These are phyloP conservation scores for Tylopilus subfusipes DNA, from an alignment of 768 basidiomycete species.

Conservation along the genomic window DNA sequence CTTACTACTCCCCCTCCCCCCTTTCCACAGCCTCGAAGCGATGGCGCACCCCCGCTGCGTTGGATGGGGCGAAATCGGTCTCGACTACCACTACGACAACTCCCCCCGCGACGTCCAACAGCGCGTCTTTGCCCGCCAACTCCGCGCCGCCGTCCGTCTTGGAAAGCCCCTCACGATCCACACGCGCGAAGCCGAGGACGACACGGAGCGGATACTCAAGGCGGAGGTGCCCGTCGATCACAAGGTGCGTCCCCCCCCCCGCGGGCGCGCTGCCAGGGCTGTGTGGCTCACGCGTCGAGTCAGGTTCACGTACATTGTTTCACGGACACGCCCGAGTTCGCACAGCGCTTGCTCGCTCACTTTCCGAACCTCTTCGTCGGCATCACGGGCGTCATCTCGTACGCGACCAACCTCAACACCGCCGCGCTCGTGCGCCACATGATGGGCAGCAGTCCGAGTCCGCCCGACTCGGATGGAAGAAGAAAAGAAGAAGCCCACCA, in stretches of 20 bases:
- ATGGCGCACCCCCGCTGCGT: conserved; percentile 81
- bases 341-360: conserved; percentile 62
- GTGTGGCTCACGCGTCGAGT: not conserved
- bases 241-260: conserved; percentile 36
- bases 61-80: conserved; percentile 85
- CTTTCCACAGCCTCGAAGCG: conserved; percentile 53
- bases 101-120: conserved; percentile 70
- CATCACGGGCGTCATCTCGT: conserved; percentile 84
- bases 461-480: not conserved
- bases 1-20: not conserved
- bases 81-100: conserved; percentile 82
- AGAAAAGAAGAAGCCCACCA: too few species aligned
- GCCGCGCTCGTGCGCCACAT: conserved; percentile 60
- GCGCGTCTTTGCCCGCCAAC: conserved; percentile 62
- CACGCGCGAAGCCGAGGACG: conserved; percentile 81
- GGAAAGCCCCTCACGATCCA: conserved; percentile 83
- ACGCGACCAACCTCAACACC: conserved; percentile 71
- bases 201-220: conserved; percentile 76
- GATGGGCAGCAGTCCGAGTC: conserved; percentile 13
- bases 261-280: too few species aligned
- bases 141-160: conserved; percentile 61
- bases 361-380: conserved; percentile 85
- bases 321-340: conserved; percentile 77
- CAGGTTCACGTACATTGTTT: conserved; percentile 89
- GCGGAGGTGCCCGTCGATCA: conserved; percentile 70